A percentile compares a stretch with the other conserved stretches of the same genome.
Conservation (phyloP, 768 basidiomycete genomes). For the Tricholoma flavovirens region DNA sequence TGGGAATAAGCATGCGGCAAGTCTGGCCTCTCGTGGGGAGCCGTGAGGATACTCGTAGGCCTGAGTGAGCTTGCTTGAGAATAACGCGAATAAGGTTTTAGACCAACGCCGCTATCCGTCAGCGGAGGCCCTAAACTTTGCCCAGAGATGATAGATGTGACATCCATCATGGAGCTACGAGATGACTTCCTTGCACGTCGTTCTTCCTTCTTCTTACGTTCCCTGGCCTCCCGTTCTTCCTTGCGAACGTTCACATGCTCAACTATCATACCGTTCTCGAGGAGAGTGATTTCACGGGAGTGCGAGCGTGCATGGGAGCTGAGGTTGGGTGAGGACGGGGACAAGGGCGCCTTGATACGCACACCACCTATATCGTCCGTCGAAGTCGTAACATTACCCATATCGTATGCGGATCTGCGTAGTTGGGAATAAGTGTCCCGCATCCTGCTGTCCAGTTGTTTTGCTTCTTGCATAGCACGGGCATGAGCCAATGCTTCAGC, state of each 20-base stretch:
- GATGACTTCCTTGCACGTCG: constrained; percentile 71
- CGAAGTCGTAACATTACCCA: constrained; percentile 40
- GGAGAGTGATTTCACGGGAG: constrained; percentile 69
- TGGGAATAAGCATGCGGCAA: constrained; percentile 68
- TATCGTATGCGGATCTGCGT: constrained; percentile 73
- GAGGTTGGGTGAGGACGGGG: constrained; percentile 33
- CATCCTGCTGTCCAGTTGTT: constrained; percentile 68
- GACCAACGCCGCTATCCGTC: constrained; percentile 53
- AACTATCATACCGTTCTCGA: constrained; percentile 86
- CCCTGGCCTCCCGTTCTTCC: constrained; percentile 72
- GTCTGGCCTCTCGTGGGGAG: constrained; percentile 54
- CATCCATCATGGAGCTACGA: constrained; percentile 63
- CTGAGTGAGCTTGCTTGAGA: constrained; percentile 47
- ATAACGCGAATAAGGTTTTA: constrained; percentile 56
- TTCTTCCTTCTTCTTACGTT: constrained; percentile 65
- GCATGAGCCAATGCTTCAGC: constrained; percentile 78
- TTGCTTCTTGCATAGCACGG: constrained; percentile 72
- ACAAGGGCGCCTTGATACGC: constrained; percentile 61
- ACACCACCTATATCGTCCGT: constrained; percentile 59
- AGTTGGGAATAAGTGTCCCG: constrained; percentile 77
- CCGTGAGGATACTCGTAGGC: constrained; percentile 57
- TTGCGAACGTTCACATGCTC: constrained; percentile 81
- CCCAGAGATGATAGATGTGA: constrained; percentile 66
- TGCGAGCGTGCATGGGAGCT: constrained; percentile 42
- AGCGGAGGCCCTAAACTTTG: constrained; percentile 46